Conservation (phyloP, 169 alveolate genomes). For the Plasmodium reichenowi region DNA sequence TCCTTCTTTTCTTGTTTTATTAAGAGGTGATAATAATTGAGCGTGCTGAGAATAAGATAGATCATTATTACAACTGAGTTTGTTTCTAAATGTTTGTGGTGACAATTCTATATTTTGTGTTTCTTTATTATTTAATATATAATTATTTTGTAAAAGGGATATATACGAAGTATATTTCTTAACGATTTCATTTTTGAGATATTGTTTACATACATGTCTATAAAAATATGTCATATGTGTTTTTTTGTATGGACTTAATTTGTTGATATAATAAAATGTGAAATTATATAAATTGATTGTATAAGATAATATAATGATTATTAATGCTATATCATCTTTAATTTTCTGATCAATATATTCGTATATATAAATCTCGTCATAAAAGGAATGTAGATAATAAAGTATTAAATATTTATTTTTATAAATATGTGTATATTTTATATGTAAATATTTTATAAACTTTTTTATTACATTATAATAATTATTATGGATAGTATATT, state of each 20-base stretch:
- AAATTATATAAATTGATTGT: slow-evolving; percentile 43
- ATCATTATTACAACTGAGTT: not conserved
- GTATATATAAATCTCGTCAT: slow-evolving; percentile 46
- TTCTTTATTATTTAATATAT: too few species aligned
- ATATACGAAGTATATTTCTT: not conserved
- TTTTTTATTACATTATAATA: slow-evolving; percentile 40
- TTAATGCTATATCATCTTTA: slow-evolving; percentile 29
- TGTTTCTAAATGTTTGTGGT: not conserved
- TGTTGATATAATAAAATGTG: slow-evolving; percentile 50
- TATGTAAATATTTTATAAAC: slow-evolving; percentile 51
- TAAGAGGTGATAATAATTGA: too few species aligned
- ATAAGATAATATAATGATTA: slow-evolving; percentile 54
- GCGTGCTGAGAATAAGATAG: too few species aligned
- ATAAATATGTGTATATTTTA: slow-evolving; percentile 72
- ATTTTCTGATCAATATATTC: slow-evolving; percentile 42
- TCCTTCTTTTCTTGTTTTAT: too few species aligned
- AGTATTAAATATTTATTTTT: slow-evolving; percentile 41
- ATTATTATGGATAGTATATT: not conserved
- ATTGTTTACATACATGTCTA: slow-evolving; percentile 48
- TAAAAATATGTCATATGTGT: slow-evolving; percentile 8
- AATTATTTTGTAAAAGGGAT: not conserved
- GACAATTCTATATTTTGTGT: too few species aligned
- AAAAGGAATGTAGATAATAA: slow-evolving; percentile 49
- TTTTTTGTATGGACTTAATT: slow-evolving; percentile 22
- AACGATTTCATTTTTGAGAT: slow-evolving; percentile 5